phyloP scores from a whole-genome alignment of 495 filamentous ascomycete genomes.

The Pyrenula aspistea region DNA sequence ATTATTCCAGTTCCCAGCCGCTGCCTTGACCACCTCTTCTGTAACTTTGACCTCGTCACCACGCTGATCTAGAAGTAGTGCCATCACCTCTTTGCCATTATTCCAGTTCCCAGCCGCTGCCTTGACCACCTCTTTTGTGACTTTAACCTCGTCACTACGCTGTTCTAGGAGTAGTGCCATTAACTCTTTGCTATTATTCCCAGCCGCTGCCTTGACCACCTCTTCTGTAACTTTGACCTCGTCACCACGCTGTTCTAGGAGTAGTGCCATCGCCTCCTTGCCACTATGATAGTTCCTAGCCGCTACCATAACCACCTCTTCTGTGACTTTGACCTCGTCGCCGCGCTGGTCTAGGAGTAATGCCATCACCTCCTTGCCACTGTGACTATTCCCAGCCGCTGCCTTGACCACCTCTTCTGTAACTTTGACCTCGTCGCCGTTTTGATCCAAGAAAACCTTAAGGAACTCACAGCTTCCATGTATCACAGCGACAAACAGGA shows the following conservation, averaged over 20 bases:
- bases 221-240: not conserved
- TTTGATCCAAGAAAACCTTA: not conserved
- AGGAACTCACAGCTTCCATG: not conserved
- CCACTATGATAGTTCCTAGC: not conserved
- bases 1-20: not conserved
- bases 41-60: constrained; percentile 1
- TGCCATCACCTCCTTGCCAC: constrained; percentile 3
- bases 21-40: constrained; percentile 1
- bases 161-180: constrained; percentile 6
- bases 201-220: constrained; percentile 1
- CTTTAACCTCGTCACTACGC: constrained; percentile 2
- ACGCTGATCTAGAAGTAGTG: not conserved
- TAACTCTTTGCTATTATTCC: not conserved
- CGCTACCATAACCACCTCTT: constrained; percentile 2
- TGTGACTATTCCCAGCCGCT: constrained; percentile 2
- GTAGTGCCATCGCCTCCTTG: constrained; percentile 2
- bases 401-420: constrained; percentile 3
- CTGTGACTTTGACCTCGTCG: constrained; percentile 1
- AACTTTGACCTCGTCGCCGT: not conserved
- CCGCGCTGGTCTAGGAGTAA: constrained; percentile 8
- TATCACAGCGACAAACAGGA: not conserved
- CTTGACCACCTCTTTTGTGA: constrained; percentile 3
- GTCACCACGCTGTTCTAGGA: not conserved
- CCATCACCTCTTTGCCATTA: constrained; percentile 4
- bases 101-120: constrained; percentile 3